Evolutionary conservation across 2,329 filamentous ascomycete species (phyloP), one percentile per base, ranked within the genome.

Genomic region (Penicillium nordicum): DNA sequence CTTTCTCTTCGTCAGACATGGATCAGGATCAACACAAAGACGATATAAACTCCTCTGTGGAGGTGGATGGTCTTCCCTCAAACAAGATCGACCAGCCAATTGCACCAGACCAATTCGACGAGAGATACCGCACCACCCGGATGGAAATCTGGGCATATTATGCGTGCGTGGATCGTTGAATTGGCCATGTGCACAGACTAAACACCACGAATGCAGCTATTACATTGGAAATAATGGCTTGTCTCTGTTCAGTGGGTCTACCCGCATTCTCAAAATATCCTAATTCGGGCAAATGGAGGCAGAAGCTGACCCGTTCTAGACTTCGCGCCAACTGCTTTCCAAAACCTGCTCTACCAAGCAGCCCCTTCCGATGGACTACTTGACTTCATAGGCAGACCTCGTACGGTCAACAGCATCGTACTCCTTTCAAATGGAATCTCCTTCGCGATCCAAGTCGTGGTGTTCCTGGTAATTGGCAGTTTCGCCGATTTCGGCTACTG

Each of bases 161-260:
- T 68, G 70, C 73, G 70, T 77, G 70, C 58, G 75, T 74, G 44
- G 37, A 50, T 50, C 27, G 55, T 45, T 45, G 45, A 55, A 36
- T 30, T 40, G 29, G 10, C 41, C 37, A 37, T 42, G 40, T 32
- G n/a, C 34, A 37, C 42, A 63, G 57, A 51, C 63, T 65, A 62
- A 66, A 68, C 48, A 56, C 58, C 27, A 63, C 64, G 47, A 37
- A 34, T 71, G 68, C 59, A 75, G 75, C 58, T 88, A 88, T 71
- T 88, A 88, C 67, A 80, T 88, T 50, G 86, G 86, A 45, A 83
- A 86, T 67, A 88, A 88, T 69, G 85, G 85, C 6, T 79, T 80
- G 58, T 80, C 79, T 9, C 75, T 82, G 48, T 87, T 86, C 79
- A 87, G 73, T 75, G 58, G 46, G 69, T 55, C n/a, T 32, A 29